Evolutionary conservation across 2,329 filamentous ascomycete species (phyloP).

Genomic region (Lasiodiplodia sp.): DNA sequence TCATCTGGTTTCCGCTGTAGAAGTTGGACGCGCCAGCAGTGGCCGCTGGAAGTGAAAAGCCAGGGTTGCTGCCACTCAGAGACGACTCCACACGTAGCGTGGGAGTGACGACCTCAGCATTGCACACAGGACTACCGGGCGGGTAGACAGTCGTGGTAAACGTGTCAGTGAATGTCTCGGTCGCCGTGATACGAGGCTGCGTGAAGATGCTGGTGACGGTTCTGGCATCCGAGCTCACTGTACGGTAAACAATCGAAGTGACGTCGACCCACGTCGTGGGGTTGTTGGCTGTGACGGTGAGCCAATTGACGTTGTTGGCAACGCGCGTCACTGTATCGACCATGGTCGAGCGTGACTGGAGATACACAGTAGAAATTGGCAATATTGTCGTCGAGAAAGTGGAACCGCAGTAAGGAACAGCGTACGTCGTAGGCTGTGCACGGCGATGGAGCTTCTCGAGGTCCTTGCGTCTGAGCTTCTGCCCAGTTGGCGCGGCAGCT

Average conservation of each 20-base stretch:
- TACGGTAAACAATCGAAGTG: conserved; percentile 5
- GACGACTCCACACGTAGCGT: neutral
- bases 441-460: conserved; percentile 12
- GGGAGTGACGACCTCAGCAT: neutral
- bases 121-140: conserved; percentile 18
- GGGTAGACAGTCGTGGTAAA: conserved; percentile 24
- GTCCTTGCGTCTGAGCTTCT: conserved; percentile 3
- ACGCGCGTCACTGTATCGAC: conserved; percentile 19
- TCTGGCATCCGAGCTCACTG: neutral
- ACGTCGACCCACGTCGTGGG: conserved; percentile 13
- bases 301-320: conserved; percentile 14
- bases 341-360: conserved; percentile 7
- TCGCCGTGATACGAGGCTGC: neutral
- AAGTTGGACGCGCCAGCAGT: neutral
- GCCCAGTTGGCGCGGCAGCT: neutral
- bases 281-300: conserved; percentile 11
- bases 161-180: conserved; percentile 4
- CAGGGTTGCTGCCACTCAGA: conserved; percentile 8
- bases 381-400: conserved; percentile 19
- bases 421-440: conserved; percentile 8
- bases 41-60: neutral
- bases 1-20: conserved; percentile 20
- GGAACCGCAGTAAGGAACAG: conserved; percentile 19
- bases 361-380: conserved; percentile 8
- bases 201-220: conserved; percentile 13